phyloP scores from a whole-genome alignment of 2,329 filamentous ascomycete genomes.

The Lachnellula cervina region DNA sequence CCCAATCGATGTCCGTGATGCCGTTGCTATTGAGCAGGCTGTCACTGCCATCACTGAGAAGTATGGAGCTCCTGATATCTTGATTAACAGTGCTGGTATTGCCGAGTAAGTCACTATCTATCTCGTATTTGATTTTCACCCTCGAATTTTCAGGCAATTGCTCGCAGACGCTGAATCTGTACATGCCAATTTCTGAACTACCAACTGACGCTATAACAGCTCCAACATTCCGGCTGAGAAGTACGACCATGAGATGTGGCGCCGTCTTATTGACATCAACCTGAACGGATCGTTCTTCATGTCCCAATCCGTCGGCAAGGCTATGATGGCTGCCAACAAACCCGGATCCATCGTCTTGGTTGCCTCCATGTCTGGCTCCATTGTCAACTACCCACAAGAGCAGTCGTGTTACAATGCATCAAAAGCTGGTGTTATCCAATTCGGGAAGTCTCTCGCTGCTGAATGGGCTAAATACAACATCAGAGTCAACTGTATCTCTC shows the following conservation, averaged over 20 bases:
- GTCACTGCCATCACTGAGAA: conserved; percentile 61
- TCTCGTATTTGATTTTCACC: neutral
- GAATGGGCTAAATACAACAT: conserved; percentile 81
- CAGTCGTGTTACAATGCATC: conserved; percentile 80
- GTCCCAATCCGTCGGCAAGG: conserved; percentile 64
- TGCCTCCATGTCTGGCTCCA: conserved; percentile 75
- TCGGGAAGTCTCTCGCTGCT: conserved; percentile 74
- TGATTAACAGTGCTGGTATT: conserved; percentile 78
- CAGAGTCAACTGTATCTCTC: conserved; percentile 78
- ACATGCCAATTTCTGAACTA: neutral
- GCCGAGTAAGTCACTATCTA: conserved; percentile 51
- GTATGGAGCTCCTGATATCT: conserved; percentile 65
- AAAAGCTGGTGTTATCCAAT: conserved; percentile 74
- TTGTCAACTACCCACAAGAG: conserved; percentile 84
- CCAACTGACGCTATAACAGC: conserved; percentile 30
- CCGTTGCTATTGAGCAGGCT: conserved; percentile 62
- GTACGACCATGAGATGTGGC: conserved; percentile 73
- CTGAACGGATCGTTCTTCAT: conserved; percentile 74
- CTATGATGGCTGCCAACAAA: conserved; percentile 68
- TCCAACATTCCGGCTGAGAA: conserved; percentile 79
- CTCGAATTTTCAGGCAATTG: neutral
- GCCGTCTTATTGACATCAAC: conserved; percentile 77
- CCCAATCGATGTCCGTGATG: conserved; percentile 73
- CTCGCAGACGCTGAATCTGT: neutral
- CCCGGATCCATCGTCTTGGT: conserved; percentile 71